Conservation (phyloP, 371 early-diverging fungal genomes). For the Nematocida sp. region DNA sequence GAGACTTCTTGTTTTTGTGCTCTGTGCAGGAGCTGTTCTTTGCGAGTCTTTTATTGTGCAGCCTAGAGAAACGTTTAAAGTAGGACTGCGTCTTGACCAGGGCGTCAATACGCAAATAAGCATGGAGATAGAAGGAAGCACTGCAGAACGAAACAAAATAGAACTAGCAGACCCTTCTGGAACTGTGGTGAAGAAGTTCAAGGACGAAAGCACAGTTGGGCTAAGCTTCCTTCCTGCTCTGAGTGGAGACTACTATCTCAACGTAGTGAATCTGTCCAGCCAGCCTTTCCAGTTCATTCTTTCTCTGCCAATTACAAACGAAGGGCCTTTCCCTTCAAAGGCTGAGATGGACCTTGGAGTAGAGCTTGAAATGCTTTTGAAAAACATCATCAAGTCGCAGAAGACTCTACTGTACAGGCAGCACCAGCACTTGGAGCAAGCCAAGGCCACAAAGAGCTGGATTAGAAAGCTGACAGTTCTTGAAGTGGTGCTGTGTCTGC, state of each 20-base stretch:
- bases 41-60: background rate
- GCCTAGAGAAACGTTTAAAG: background rate
- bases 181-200: background rate
- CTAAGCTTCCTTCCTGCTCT: slow-evolving; percentile 13
- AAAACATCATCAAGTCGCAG: slow-evolving; percentile 19
- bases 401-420: slow-evolving; percentile 27
- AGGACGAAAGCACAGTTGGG: slow-evolving; percentile 3
- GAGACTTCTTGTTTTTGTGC: too few relatives aligned
- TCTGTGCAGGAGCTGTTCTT: too few relatives aligned
- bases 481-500: slow-evolving; percentile 29
- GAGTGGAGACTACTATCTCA: background rate
- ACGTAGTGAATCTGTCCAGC: background rate
- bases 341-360: slow-evolving; percentile 11
- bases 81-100: background rate
- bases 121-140: background rate
- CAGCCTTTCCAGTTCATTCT: background rate
- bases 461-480: slow-evolving; percentile 41
- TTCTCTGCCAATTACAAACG: slow-evolving; percentile 12
- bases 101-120: slow-evolving; percentile 5
- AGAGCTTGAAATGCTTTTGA: slow-evolving; percentile 19
- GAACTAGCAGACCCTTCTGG: slow-evolving; percentile 24
- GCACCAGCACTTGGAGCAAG: slow-evolving; percentile 25
- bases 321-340: slow-evolving; percentile 41
- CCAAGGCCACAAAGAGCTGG: slow-evolving; percentile 46
- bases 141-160: background rate